Evolutionary conservation across 352 stramenopile species (phyloP), one percentile per base, ranked within the genome.

Genomic region (Globisporangium splendens): DNA sequence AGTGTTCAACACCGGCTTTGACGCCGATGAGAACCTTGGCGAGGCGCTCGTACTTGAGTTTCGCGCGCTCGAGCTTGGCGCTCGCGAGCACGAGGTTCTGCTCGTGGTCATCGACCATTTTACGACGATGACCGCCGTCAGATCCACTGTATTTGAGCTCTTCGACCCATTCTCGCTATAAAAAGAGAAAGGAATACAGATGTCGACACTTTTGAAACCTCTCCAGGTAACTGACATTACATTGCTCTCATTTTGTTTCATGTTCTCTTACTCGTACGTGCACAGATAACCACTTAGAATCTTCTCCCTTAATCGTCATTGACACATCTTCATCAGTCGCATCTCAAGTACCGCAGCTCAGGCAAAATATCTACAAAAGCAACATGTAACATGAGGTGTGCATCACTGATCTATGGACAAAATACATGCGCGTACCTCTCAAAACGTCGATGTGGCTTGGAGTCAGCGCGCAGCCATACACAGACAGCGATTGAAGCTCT

Each of bases 141-240:
- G 88, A 88, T 7, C 87, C 84, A 49, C 79, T 96, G 72, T 97
- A 98, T 70, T 98, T 98, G 38, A 97, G 74, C 62, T 98, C 94
- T 50, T 98, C 93, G 2, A 98, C 83, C 41, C 85, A 8, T 11
- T 21, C 14, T 22, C 35, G 50, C 50, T 56, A 56, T 56, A 56
- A 47, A 56, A 56, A 56, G 50, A 35, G 33, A 28, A n/a, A 5
- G 44, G 3, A 1, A 17, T 15, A 13, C 38, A 17, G 21, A 10
- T 44, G 20, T 22, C 8, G 17, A 47, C 18, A 47, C 28, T 35
- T 35, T 35, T 35, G 35, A 47, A 47, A 47, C 20, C 28, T 28
- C 17, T 28, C 13, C 21, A 8, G 46, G 35, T 47, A 46, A 56
- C 50, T 11, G 20, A 41, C 47, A 52, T 31, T 31, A 5, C 24